phyloP scores from a whole-genome alignment of 805 yeast genomes.

The Kluyveromyces dobzhanskii region DNA sequence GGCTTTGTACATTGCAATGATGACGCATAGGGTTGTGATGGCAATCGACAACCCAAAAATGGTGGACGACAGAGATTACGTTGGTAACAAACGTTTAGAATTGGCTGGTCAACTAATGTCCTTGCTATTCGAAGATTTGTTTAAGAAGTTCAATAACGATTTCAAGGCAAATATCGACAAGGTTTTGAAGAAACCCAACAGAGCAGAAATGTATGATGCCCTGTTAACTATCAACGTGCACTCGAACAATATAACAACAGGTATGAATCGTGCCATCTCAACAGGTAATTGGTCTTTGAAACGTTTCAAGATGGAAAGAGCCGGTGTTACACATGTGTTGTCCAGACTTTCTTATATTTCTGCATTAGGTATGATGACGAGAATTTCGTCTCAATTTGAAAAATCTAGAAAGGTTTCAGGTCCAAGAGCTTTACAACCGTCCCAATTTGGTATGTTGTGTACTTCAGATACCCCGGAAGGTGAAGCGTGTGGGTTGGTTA shows the following conservation, averaged over 20 bases:
- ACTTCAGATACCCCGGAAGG: slow-evolving; percentile 99
- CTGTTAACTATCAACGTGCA: slow-evolving; percentile 81
- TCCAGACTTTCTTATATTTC: slow-evolving; percentile 87
- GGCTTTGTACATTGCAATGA: slow-evolving; percentile 87
- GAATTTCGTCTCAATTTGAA: slow-evolving; percentile 98
- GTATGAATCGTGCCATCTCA: slow-evolving; percentile 91
- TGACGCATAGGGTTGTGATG: slow-evolving; percentile 95
- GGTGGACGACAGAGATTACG: slow-evolving; percentile 99
- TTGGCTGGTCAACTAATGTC: slow-evolving; percentile 97
- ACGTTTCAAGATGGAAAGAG: slow-evolving; percentile 98
- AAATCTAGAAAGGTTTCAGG: slow-evolving; percentile 97
- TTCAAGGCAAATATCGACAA: slow-evolving; percentile 93
- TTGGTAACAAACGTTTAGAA: slow-evolving; percentile 95
- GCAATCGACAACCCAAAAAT: slow-evolving; percentile 88
- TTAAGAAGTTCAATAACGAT: slow-evolving; percentile 91
- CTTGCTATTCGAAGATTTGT: slow-evolving; percentile 87
- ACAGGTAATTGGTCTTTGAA: slow-evolving; percentile 99
- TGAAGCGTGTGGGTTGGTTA: slow-evolving; percentile 98
- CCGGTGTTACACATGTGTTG: slow-evolving; percentile 96
- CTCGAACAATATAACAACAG: slow-evolving; percentile 87
- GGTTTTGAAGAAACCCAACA: slow-evolving; percentile 83
- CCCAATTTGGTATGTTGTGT: slow-evolving; percentile 98
- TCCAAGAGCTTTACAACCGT: slow-evolving; percentile 97
- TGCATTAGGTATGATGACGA: slow-evolving; percentile 98
- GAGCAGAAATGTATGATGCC: slow-evolving; percentile 95